A percentile compares a stretch with the other conserved stretches of the same genome.
Conservation (phyloP, 129 eudicot species). For the Helianthus tuberosus region DNA sequence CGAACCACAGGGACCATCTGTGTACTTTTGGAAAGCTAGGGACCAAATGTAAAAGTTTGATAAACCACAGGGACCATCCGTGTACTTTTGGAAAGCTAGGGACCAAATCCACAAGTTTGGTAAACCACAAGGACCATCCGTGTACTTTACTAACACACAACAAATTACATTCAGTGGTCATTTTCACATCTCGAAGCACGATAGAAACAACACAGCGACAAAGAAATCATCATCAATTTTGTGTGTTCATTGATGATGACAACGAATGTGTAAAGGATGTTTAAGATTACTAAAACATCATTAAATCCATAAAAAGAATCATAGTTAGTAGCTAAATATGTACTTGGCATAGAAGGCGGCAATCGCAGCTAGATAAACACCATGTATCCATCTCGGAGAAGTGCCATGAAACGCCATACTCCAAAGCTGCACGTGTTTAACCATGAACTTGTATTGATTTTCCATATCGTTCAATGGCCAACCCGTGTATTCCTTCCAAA, state of each 20-base stretch:
- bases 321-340: not conserved
- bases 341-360: slow-evolving; percentile 98
- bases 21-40: no score
- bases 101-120: no score
- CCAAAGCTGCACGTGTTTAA: slow-evolving; percentile 91
- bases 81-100: no score
- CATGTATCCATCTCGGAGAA: slow-evolving; percentile 91
- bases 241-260: not conserved
- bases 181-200: not conserved
- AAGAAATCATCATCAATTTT: not conserved
- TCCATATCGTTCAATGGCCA: slow-evolving; percentile 97
- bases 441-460: slow-evolving; percentile 90
- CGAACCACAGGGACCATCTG: no score
- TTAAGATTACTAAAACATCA: not conserved
- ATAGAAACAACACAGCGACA: not conserved
- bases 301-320: not conserved
- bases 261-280: not conserved
- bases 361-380: slow-evolving; percentile 73
- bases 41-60: no score
- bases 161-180: not conserved
- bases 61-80: no score
- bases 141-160: not conserved
- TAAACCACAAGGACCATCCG: no score
- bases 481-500: slow-evolving; percentile 87
- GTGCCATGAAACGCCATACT: slow-evolving; percentile 87